phyloP scores from a whole-genome alignment of 2,329 filamentous ascomycete species.

The Scedosporium minutisporum region DNA sequence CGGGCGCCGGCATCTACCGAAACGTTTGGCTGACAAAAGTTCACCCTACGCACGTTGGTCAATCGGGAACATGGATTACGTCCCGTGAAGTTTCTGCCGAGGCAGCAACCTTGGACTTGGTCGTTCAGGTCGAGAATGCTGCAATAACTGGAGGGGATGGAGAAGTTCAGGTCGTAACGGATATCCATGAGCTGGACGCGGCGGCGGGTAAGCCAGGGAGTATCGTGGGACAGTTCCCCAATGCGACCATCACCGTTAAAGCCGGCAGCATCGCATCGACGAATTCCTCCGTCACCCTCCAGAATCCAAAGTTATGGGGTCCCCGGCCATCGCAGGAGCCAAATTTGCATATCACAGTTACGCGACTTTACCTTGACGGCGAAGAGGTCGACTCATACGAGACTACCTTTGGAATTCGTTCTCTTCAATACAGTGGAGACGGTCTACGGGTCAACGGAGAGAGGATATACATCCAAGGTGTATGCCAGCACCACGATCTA shows the following conservation, averaged over 20 bases:
- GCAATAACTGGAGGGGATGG: slow-evolving; percentile 12
- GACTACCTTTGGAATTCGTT: slow-evolving; percentile 40
- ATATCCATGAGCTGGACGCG: slow-evolving; percentile 27
- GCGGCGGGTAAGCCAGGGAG: slow-evolving; percentile 16
- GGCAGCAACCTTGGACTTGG: slow-evolving; percentile 32
- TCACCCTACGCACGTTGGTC: slow-evolving; percentile 33
- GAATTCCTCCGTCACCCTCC: slow-evolving; percentile 1
- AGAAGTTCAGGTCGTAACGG: slow-evolving; percentile 28
- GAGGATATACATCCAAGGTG: slow-evolving; percentile 33
- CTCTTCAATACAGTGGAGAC: slow-evolving; percentile 27
- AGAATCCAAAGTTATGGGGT: slow-evolving; percentile 36
- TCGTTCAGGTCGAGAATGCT: slow-evolving; percentile 37
- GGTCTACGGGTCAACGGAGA: slow-evolving; percentile 38
- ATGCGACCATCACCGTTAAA: slow-evolving; percentile 13
- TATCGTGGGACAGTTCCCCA: slow-evolving; percentile 24
- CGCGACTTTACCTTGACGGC: slow-evolving; percentile 21
- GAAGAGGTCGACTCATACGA: slow-evolving; percentile 32
- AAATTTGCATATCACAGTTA: slow-evolving; percentile 37
- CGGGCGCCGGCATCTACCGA: slow-evolving; percentile 42
- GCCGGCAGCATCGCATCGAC: background rate
- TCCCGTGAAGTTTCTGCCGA: slow-evolving; percentile 31
- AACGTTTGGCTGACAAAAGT: slow-evolving; percentile 45
- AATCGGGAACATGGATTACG: slow-evolving; percentile 40
- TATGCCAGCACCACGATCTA: slow-evolving; percentile 41
- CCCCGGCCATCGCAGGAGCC: slow-evolving; percentile 34